A percentile compares a stretch with the other conserved stretches of the same genome.
These are phyloP conservation scores for Scedosporium dehoogii DNA, from an alignment of 2,329 filamentous ascomycete genomes.

Conservation along the genomic window DNA sequence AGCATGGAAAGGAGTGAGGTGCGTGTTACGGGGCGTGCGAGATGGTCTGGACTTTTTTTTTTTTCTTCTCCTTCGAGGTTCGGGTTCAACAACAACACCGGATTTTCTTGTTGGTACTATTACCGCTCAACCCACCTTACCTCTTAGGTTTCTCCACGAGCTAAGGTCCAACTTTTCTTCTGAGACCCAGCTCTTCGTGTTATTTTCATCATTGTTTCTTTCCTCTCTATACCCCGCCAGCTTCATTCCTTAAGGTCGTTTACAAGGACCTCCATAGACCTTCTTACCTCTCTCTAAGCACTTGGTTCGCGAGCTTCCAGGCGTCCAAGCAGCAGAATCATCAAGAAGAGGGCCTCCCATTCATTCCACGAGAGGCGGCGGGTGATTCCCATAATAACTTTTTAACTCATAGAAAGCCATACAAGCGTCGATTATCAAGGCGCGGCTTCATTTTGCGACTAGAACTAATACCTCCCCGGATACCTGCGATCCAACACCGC, in stretches of 20 bases:
- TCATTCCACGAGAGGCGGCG: not conserved
- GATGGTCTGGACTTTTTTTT: constrained; percentile 7
- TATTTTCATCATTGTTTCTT: constrained; percentile 1
- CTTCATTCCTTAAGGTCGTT: not conserved
- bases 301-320: not conserved
- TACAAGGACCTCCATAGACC: too few species aligned
- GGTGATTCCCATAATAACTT: not conserved
- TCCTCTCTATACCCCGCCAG: not conserved
- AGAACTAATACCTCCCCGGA: constrained; percentile 1
- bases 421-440: not conserved
- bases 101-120: not conserved
- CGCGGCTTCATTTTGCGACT: not conserved
- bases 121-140: not conserved
- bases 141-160: not conserved
- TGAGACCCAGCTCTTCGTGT: not conserved
- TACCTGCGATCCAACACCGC: constrained; percentile 10
- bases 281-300: not conserved
- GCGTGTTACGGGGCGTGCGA: not conserved
- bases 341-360: not conserved
- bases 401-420: not conserved
- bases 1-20: not conserved
- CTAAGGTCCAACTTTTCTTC: constrained; percentile 1
- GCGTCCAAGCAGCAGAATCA: not conserved
- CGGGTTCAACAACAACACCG: constrained; percentile 6
- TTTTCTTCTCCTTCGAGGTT: not conserved